Percentiles rank a stretch among this genome's conserved stretches.
phyloP scores from a whole-genome alignment of 108 stramenopile species.

The Cyclotella distinguenda region DNA sequence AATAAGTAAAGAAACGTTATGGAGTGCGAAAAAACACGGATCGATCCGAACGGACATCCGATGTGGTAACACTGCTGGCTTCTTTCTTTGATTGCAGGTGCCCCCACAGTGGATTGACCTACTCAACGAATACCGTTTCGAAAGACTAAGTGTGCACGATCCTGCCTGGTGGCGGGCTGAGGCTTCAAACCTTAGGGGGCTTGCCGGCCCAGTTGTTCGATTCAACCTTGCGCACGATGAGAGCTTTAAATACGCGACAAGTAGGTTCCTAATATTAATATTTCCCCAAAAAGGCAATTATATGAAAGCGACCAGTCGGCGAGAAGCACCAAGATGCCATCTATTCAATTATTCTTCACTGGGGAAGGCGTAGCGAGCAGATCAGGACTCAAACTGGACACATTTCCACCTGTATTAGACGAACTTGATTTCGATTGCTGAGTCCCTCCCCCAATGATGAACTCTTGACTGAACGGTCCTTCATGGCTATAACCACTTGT shows the following conservation, averaged over 20 bases:
- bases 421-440: slow-evolving; percentile 46
- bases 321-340: neutral
- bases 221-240: too few species aligned
- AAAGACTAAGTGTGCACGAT: too few species aligned
- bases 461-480: slow-evolving; percentile 21
- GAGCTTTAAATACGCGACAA: too few species aligned
- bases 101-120: too few species aligned
- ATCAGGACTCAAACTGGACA: slow-evolving; percentile 47
- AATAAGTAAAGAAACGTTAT: slow-evolving; percentile 36
- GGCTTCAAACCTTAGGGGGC: neutral
- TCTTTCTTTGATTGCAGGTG: slow-evolving; percentile 10
- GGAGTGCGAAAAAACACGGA: slow-evolving; percentile 57
- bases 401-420: slow-evolving; percentile 3
- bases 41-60: slow-evolving; percentile 43
- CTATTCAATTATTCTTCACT: neutral
- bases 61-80: slow-evolving; percentile 34
- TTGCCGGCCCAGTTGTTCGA: neutral
- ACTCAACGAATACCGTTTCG: too few species aligned
- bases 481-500: neutral
- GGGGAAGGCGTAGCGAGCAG: slow-evolving; percentile 44
- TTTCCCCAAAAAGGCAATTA: too few species aligned
- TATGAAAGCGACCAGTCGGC: too few species aligned
- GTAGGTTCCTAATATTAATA: too few species aligned
- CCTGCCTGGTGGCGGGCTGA: neutral
- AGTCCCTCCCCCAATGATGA: slow-evolving; percentile 19